Base-by-base conservation (phyloP, 495 filamentous ascomycete genomes). In the Lophiostoma macrostomum region DNA sequence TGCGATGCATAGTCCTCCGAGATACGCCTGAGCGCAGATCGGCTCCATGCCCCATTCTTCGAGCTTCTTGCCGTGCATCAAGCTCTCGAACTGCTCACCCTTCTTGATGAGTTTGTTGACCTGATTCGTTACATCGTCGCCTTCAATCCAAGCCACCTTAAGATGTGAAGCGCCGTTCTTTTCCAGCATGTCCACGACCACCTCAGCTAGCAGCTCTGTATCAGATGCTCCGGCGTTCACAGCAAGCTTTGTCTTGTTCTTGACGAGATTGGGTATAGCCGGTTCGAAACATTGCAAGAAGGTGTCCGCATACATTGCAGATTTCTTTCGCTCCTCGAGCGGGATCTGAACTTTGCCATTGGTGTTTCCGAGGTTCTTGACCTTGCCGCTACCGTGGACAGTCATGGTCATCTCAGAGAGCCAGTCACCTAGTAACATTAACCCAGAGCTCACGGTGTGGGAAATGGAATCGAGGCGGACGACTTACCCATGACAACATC, bases 1-100 rank as follows among this genome's bases (percentile, higher is more conserved):
- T 8, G 58, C 64, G 18, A 68, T 68, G 10, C 60, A 65, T 1
- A 64, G 32, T 2, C 60, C 60, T 7, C 65, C 65, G 16, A 67
- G 60, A 48, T 67, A 67, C 27, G 53, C 56, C 42, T 67, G 63
- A 10, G 63, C 63, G 35, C 54, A 64, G 18, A 67, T 42, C 10
- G 57, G 56, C 28, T 66, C 61, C 38, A 62, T 44, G 12, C 45
- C 51, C 63, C 65, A 64, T 22, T 64, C 59, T 41, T 60, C 44
- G 13, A 65, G 35, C 25, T 53, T 60, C 44, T 56, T 54, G 6
- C 56, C 48, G 38, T 53, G 27, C 55, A 55, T 53, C 45, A 63
- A 18, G 32, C 49, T 49, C 28, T 43, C 39, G 29, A 59, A 63
- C 31, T 38, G 39, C 30, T 58, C 49, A 6, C 45, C 49, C 35